phyloP scores from a whole-genome alignment of 768 basidiomycete genomes.

The Butyriboletus loyo region DNA sequence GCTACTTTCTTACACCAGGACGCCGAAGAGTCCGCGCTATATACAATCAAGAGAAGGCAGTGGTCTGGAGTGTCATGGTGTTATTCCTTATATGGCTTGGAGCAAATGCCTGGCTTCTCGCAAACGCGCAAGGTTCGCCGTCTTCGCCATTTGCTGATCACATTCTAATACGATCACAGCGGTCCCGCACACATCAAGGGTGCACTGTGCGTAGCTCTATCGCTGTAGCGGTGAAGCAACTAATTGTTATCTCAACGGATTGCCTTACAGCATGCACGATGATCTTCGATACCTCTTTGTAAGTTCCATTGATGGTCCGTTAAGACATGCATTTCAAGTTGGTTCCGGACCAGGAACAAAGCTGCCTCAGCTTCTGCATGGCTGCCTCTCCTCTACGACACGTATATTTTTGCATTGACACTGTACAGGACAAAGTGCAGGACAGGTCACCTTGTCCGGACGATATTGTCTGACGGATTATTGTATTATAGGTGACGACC shows the following conservation, averaged over 20 bases:
- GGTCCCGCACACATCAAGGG: slow-evolving; percentile 8
- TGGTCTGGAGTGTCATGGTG: slow-evolving; percentile 8
- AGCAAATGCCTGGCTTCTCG: slow-evolving; percentile 55
- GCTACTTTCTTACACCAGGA: background rate
- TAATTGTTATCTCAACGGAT: background rate
- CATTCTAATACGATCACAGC: background rate
- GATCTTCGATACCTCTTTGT: slow-evolving; percentile 34
- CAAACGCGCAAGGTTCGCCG: slow-evolving; percentile 45
- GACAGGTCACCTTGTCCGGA: slow-evolving; percentile 18
- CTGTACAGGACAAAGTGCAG: slow-evolving; percentile 28
- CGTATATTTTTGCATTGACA: slow-evolving; percentile 33
- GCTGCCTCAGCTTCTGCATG: slow-evolving; percentile 38
- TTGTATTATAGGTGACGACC: slow-evolving; percentile 34
- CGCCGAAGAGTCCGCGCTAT: slow-evolving; percentile 16
- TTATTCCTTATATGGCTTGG: slow-evolving; percentile 45
- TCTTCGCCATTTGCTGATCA: background rate
- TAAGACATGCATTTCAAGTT: background rate
- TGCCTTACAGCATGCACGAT: slow-evolving; percentile 37
- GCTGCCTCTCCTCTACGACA: slow-evolving; percentile 42
- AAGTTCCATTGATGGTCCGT: background rate
- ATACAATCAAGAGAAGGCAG: slow-evolving; percentile 3
- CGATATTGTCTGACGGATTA: slow-evolving; percentile 32
- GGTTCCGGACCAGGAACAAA: slow-evolving; percentile 9
- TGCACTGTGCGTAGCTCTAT: slow-evolving; percentile 11
- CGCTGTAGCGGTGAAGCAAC: slow-evolving; percentile 30